phyloP scores from a whole-genome alignment of 2,329 filamentous ascomycete species.

The Fusarium drepaniforme region DNA sequence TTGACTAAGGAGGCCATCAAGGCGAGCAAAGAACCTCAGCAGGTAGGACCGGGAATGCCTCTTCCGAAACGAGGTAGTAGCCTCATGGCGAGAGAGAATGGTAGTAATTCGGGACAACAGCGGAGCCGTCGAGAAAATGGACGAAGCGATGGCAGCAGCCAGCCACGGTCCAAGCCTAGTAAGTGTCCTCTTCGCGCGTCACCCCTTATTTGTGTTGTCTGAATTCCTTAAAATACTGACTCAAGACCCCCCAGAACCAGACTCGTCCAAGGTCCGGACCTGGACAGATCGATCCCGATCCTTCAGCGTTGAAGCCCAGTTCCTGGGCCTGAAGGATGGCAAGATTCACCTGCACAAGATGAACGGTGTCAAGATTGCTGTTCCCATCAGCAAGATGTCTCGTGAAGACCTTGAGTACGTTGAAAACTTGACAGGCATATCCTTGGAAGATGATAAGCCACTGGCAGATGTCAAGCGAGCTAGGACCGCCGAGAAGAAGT shows the following conservation, averaged over 20 bases:
- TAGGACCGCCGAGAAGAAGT: constrained; percentile 48
- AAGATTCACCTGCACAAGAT: constrained; percentile 98
- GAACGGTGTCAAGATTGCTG: constrained; percentile 98
- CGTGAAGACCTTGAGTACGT: constrained; percentile 95
- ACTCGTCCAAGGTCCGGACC: constrained; percentile 83
- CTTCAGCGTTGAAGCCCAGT: constrained; percentile 97
- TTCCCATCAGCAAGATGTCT: constrained; percentile 96
- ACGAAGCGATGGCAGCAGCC: constrained; percentile 64
- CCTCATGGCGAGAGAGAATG: constrained; percentile 74
- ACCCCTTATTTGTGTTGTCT: background rate
- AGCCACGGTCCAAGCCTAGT: constrained; percentile 78
- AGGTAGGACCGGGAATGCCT: constrained; percentile 82
- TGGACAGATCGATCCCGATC: constrained; percentile 97
- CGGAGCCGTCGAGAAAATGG: constrained; percentile 78
- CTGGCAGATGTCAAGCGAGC: constrained; percentile 83
- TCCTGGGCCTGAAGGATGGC: constrained; percentile 91
- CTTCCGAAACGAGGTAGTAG: constrained; percentile 85
- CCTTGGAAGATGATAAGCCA: constrained; percentile 94
- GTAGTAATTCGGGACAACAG: constrained; percentile 78
- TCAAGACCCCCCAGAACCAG: constrained; percentile 72
- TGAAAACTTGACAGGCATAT: constrained; percentile 86
- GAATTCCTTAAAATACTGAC: constrained; percentile 19
- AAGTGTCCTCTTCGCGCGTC: constrained; percentile 52
- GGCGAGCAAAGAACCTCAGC: constrained; percentile 66
- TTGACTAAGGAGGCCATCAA: constrained; percentile 84